A percentile compares a stretch with the other conserved stretches of the same genome.
Conservation (phyloP, 2,329 filamentous ascomycete genomes). For the Verticillium tricorpus region DNA sequence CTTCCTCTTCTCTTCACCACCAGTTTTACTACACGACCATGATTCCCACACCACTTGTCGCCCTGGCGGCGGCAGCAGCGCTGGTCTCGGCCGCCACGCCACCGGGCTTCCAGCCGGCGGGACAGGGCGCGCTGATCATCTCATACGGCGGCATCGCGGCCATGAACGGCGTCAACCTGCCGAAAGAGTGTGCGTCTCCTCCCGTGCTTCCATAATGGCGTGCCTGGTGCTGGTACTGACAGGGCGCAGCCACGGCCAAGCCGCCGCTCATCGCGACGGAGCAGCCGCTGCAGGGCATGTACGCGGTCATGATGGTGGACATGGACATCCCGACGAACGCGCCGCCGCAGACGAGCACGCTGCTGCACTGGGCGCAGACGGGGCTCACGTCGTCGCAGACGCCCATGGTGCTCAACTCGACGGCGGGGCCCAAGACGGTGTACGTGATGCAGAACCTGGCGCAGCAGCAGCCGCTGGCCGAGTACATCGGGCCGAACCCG, state of each 20-base stretch:
- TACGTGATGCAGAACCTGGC: conserved; percentile 28
- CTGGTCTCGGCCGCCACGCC: conserved; percentile 34
- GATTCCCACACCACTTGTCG: conserved; percentile 18
- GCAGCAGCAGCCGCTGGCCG: conserved; percentile 19
- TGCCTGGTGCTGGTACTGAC: neutral
- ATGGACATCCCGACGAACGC: conserved; percentile 36
- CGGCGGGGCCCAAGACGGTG: conserved; percentile 16
- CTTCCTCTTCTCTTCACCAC: neutral
- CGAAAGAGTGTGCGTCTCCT: conserved; percentile 26
- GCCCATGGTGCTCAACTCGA: conserved; percentile 20
- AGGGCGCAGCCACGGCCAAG: conserved; percentile 5
- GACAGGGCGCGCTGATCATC: conserved; percentile 33
- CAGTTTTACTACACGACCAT: conserved; percentile 23
- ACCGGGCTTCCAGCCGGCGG: conserved; percentile 32
- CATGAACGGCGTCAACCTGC: conserved; percentile 31
- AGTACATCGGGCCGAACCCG: conserved; percentile 32
- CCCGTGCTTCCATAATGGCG: too few relatives aligned
- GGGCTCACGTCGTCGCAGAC: conserved; percentile 25
- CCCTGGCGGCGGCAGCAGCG: conserved; percentile 26
- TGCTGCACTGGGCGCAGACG: conserved; percentile 43
- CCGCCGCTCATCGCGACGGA: conserved; percentile 12
- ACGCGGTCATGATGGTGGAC: conserved; percentile 37
- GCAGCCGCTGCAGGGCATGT: conserved; percentile 18
- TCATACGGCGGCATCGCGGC: conserved; percentile 30
- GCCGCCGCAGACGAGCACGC: conserved; percentile 32